Percentiles rank a stretch among this genome's conserved stretches.
Conservation (phyloP, 2,329 filamentous ascomycete species). For the Sordariomycetes sp. region DNA sequence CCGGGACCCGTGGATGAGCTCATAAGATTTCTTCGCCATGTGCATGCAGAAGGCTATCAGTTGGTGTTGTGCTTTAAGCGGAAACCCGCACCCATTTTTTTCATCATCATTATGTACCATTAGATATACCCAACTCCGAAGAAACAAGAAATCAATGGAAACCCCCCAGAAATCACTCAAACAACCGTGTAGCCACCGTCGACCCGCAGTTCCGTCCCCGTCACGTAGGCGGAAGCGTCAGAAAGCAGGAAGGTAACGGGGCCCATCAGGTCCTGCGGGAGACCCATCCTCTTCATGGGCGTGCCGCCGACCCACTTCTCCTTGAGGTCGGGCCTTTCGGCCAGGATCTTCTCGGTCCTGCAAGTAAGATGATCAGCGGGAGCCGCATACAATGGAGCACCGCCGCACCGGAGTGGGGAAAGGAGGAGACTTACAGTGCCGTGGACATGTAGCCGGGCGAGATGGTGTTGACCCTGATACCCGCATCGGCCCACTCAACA, state of each 20-base stretch:
- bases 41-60: too few relatives aligned
- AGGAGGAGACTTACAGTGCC: conserved; percentile 45
- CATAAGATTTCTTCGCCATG: too few relatives aligned
- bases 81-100: too few relatives aligned
- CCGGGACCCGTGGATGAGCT: too few relatives aligned
- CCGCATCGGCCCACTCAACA: conserved; percentile 74
- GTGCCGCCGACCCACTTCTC: conserved; percentile 87
- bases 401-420: background rate
- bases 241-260: conserved; percentile 79
- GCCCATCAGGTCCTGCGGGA: conserved; percentile 86
- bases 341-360: conserved; percentile 86
- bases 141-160: background rate
- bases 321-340: conserved; percentile 84
- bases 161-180: background rate
- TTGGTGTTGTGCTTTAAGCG: too few relatives aligned
- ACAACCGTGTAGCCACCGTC: conserved; percentile 77
- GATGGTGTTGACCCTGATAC: conserved; percentile 76
- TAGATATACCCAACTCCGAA: background rate
- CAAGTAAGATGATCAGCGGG: conserved; percentile 5
- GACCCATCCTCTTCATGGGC: conserved; percentile 87
- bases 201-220: conserved; percentile 65
- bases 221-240: conserved; percentile 65
- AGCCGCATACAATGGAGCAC: background rate
- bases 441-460: conserved; percentile 84
- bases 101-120: background rate